Evolutionary conservation across 352 stramenopile species (phyloP), one percentile per base, ranked within the genome.

Genomic region (Globisporangium echinulatum): DNA sequence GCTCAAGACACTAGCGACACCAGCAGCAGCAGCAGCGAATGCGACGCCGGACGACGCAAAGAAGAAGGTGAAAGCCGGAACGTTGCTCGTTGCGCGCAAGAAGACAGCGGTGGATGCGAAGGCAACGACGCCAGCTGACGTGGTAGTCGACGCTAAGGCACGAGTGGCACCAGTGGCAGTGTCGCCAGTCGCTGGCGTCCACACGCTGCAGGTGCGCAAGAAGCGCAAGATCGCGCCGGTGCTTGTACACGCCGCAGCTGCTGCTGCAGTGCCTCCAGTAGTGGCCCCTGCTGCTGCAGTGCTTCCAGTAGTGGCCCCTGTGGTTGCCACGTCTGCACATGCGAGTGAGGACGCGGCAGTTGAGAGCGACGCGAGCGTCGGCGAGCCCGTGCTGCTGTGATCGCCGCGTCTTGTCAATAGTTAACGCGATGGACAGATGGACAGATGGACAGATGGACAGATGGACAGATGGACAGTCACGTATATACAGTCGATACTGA

Each of bases 191-290:
- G 54, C 37, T 33, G 25, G 25, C 10, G 65, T 94, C 33, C 89
- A 92, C 64, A 72, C 74, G 39, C 60, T 94, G n/a, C 77, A 90
- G 52, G 85, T 88, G 47, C 81, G 79, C 49, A 94, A 94, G 64
- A 92, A 92, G 68, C 79, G 81, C 48, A 90, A 87, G 69, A 89
- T 90, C 54, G 70, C 72, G 13, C 74, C 81, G 17, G 72, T 70
- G 49, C 64, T 77, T 8, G 71, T 87, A 52, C 25, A 33, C 1
- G 19, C 9, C 36, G 4, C 13, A 42, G 25, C 2, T 33, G 25
- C 19, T 56, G 37, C 36, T 25, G 38, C 43, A 11, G 11, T 38
- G 14, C 38, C 36, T 11, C 0, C n/a, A 33, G 25, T 42, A 7
- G 19, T 8, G 36, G 4, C 13, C n/a, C 25, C 25, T 33, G 25